Evolutionary conservation across 169 alveolate genomes (phyloP).

Genomic region (Eimeria maxima): DNA sequence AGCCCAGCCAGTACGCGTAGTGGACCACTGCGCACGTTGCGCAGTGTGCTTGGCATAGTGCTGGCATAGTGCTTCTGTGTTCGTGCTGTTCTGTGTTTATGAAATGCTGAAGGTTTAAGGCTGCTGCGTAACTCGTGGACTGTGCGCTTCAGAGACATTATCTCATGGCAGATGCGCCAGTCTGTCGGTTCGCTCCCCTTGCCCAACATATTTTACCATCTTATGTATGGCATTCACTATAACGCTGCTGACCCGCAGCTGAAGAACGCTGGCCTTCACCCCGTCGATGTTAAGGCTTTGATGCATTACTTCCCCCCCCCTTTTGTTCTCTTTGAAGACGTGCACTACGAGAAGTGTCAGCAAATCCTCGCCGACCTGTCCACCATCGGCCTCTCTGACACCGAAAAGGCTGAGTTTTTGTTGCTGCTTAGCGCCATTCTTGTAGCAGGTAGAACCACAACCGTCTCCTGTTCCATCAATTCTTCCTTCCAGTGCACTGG

Average conservation of each 20-base stretch:
- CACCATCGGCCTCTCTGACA: conserved; percentile 61
- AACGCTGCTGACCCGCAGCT: conserved; percentile 24
- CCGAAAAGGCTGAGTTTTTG: conserved; percentile 43
- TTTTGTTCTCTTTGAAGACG: conserved; percentile 34
- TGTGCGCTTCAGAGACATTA: conserved; percentile 34
- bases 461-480: background rate
- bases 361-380: conserved; percentile 63
- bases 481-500: background rate
- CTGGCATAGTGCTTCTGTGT: background rate
- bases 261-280: conserved; percentile 39
- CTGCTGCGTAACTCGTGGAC: background rate
- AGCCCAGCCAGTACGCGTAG: conserved; percentile 52
- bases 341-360: conserved; percentile 48
- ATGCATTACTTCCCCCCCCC: conserved; percentile 66
- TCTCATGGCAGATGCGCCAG: conserved; percentile 69
- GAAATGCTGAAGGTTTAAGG: background rate
- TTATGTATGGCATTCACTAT: conserved; percentile 76
- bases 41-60: background rate
- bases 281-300: conserved; percentile 75
- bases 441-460: conserved; percentile 75
- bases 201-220: conserved; percentile 73
- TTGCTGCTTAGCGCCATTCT: conserved; percentile 68
- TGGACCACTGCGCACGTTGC: background rate
- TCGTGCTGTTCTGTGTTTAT: background rate
- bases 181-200: conserved; percentile 57